Base-by-base conservation (phyloP, 2,329 filamentous ascomycete species). In the Plenodomus lindquistii region DNA sequence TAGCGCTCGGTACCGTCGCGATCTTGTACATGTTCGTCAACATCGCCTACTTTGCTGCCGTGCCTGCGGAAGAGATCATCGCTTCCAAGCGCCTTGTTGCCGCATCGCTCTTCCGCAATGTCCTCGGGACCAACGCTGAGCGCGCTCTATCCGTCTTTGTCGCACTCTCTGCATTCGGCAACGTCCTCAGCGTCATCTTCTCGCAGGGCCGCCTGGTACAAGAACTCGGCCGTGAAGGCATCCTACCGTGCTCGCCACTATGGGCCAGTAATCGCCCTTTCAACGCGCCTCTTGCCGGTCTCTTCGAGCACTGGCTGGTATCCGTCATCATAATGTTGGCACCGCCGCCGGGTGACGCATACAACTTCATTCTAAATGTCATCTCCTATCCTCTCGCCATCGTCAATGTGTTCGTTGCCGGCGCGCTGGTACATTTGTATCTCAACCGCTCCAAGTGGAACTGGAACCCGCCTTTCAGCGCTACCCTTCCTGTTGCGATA, bases 101-200 rank as follows among this genome's bases (percentile, higher is more conserved):
- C 0, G 81, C 79, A 0, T 73, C 77, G 4, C 83, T 85, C 66
- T 84, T 85, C 70, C 75, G 77, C 49, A 83, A 84, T 53, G 70
- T 81, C 29, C 80, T 81, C 51, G 79, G 79, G 7, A 54, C 60
- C 2, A 64, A 40, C 21, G 83, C 83, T 13, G 83, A 85, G 70
- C 76, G 80, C 17, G 83, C 81, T 4, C 73, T 86, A 15, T 84
- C 79, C 19, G 85, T 86, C 44, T 86, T 88, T 52, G 84, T 88
- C 18, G 85, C 85, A 0, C 75, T 88, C 1, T 87, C 85, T 0
- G 85, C 85, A 3, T 84, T 86, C 55, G 85, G 85, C 21, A 88
- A 87, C 57, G 82, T 88, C 13, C 75, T 88, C 39, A 81, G 78
- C 47, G 84, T 87, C 52, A 87, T 87, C 53, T 88, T 88, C 70